A percentile compares a stretch with the other conserved stretches of the same genome.
Evolutionary conservation across 441 rosid genomes (phyloP).

Genomic region (Adansonia gregorii): DNA sequence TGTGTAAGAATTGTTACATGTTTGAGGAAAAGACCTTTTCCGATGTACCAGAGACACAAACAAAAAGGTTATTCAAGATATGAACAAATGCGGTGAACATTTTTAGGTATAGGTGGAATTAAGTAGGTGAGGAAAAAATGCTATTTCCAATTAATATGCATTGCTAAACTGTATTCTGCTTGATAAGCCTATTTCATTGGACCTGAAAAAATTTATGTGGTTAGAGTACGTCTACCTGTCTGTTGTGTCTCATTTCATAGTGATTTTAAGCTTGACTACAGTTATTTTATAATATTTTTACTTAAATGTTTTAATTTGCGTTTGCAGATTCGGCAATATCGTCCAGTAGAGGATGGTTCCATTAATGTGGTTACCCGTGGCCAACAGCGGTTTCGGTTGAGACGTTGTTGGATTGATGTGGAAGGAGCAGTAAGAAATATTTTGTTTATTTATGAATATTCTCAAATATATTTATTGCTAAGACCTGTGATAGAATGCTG

Average conservation of each 20-base stretch:
- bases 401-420: constrained; percentile 78
- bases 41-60: not conserved
- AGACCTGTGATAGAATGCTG: constrained; percentile 15
- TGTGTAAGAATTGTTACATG: constrained; percentile 9
- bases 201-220: constrained; percentile 1
- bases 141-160: not conserved
- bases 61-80: constrained; percentile 18
- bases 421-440: constrained; percentile 78
- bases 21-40: not conserved
- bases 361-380: constrained; percentile 91
- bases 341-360: constrained; percentile 82
- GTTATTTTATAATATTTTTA: not conserved
- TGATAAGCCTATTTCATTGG: not conserved
- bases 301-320: constrained; percentile 15
- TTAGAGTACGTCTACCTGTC: not conserved
- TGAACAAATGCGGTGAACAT: not conserved
- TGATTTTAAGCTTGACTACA: constrained; percentile 10
- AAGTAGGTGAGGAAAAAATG: not conserved
- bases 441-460: constrained; percentile 13
- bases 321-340: constrained; percentile 81
- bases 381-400: constrained; percentile 78
- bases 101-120: constrained; percentile 18
- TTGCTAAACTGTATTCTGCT: not conserved
- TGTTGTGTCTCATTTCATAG: not conserved
- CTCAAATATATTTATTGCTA: not conserved